Evolutionary conservation across 164 flowering plant species (phyloP).

Genomic region (Protea cynaroides): DNA sequence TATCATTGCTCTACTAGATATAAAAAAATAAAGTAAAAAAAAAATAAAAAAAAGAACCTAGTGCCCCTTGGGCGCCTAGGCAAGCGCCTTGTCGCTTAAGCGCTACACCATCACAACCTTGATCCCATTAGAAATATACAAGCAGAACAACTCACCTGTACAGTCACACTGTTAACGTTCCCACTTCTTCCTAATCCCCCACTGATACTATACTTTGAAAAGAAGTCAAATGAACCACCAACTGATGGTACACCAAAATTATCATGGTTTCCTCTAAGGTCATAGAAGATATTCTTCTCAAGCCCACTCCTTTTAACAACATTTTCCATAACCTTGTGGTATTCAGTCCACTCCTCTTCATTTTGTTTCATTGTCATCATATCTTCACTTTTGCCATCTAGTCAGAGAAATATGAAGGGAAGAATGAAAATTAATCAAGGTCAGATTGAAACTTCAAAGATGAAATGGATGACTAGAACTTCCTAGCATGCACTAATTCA

Average conservation of each 20-base stretch:
- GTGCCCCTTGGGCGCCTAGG: no score
- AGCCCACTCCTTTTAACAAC: slow-evolving; percentile 71
- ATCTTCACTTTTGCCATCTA: slow-evolving; percentile 94
- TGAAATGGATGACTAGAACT: no score
- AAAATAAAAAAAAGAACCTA: no score
- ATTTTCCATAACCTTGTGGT: slow-evolving; percentile 54
- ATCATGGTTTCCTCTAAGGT: slow-evolving; percentile 98
- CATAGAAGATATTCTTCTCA: slow-evolving; percentile 65
- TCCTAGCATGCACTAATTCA: no score
- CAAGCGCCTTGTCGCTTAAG: no score
- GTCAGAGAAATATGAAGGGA: slow-evolving; percentile 7
- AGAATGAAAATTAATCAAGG: neutral
- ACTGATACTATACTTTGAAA: slow-evolving; percentile 69
- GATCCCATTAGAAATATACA: neutral
- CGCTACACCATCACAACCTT: no score
- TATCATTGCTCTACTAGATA: no score
- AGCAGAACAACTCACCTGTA: slow-evolving; percentile 45
- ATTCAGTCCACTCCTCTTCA: slow-evolving; percentile 84
- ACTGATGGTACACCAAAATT: slow-evolving; percentile 72
- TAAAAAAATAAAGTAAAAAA: no score
- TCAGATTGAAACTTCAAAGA: neutral
- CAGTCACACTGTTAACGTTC: slow-evolving; percentile 64
- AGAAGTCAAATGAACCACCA: slow-evolving; percentile 72
- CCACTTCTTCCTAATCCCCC: slow-evolving; percentile 52
- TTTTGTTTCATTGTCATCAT: slow-evolving; percentile 68